phyloP scores from a whole-genome alignment of 1,139 yeast species.

The Williopsis jadinii region DNA sequence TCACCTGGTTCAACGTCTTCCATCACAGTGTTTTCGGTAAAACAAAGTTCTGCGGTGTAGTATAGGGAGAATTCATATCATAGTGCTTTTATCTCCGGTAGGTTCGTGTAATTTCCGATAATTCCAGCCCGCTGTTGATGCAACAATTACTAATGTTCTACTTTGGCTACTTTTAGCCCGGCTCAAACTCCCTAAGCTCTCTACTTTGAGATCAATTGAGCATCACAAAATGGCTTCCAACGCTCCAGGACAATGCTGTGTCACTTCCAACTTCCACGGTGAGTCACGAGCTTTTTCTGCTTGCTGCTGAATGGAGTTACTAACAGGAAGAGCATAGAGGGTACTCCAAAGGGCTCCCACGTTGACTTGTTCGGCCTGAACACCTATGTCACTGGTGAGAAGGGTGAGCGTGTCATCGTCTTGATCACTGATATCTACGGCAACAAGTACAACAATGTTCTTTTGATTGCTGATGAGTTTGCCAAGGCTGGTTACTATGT shows the following conservation, averaged over 20 bases:
- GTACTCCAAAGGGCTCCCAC: slow-evolving; percentile 14
- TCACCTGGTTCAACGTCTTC: slow-evolving; percentile 44
- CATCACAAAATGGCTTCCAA: slow-evolving; percentile 41
- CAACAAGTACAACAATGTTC: slow-evolving; percentile 43
- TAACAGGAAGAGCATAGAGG: slow-evolving; percentile 17
- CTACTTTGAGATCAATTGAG: neutral
- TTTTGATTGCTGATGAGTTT: slow-evolving; percentile 58
- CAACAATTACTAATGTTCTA: neutral
- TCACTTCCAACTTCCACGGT: slow-evolving; percentile 33
- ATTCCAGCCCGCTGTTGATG: neutral
- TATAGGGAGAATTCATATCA: neutral
- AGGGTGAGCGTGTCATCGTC: slow-evolving; percentile 42
- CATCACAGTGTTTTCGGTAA: slow-evolving; percentile 43
- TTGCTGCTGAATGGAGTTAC: neutral
- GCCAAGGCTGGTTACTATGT: slow-evolving; percentile 62
- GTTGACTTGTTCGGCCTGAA: slow-evolving; percentile 22
- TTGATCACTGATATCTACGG: slow-evolving; percentile 70
- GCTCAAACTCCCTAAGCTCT: too few species aligned
- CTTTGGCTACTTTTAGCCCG: neutral
- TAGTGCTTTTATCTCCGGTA: neutral
- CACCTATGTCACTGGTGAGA: slow-evolving; percentile 20
- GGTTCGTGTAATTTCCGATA: too few species aligned
- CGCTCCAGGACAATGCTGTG: slow-evolving; percentile 46
- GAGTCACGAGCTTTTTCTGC: neutral
- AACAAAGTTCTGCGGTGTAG: slow-evolving; percentile 34